phyloP scores from a whole-genome alignment of 1,284 basidiomycete genomes.

The Mycosarcoma mackinlayi region DNA sequence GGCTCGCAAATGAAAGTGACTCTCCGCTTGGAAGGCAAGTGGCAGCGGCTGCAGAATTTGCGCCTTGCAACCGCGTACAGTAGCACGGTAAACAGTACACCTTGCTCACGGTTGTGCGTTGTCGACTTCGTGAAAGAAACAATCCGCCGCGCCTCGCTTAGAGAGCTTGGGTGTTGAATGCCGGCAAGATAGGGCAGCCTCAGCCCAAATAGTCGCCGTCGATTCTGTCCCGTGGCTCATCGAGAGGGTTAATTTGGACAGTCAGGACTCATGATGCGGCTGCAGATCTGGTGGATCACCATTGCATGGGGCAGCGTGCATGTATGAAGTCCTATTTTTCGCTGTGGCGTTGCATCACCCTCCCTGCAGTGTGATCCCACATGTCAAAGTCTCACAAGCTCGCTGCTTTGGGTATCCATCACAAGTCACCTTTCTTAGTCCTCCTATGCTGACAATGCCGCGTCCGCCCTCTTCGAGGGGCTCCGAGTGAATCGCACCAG shows the following conservation, averaged over 20 bases:
- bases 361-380: neutral
- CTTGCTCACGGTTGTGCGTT: neutral
- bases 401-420: too few relatives aligned
- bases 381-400: neutral
- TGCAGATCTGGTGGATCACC: constrained; percentile 8
- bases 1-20: constrained; percentile 3
- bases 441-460: too few relatives aligned
- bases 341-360: constrained; percentile 3
- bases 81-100: neutral
- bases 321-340: neutral
- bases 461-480: too few relatives aligned
- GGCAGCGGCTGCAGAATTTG: too few relatives aligned
- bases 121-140: neutral
- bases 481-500: too few relatives aligned
- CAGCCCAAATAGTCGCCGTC: too few relatives aligned
- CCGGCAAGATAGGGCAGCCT: neutral
- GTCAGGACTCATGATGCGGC: neutral
- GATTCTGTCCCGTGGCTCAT: too few relatives aligned
- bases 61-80: neutral
- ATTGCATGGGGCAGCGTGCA: constrained; percentile 4
- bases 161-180: neutral
- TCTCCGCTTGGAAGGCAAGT: too few relatives aligned
- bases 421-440: too few relatives aligned
- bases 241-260: too few relatives aligned
- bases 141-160: constrained; percentile 1